Evolutionary conservation across 257 asterid species (phyloP).

Genomic region (Plantago ovata): DNA sequence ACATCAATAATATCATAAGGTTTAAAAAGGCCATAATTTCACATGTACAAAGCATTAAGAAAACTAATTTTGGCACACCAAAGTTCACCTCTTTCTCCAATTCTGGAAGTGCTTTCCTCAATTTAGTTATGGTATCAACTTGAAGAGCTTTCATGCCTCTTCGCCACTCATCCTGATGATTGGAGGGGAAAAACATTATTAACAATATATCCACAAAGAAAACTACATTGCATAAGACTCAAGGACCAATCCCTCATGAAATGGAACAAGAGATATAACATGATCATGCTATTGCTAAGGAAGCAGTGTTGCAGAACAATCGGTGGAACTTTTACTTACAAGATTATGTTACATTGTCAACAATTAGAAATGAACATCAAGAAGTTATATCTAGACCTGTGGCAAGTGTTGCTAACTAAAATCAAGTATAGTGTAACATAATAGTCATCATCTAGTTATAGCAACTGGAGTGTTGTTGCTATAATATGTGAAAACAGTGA

Average conservation of each 20-base stretch:
- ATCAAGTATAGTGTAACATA: no score
- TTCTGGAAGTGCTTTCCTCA: conserved; percentile 76
- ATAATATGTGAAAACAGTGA: no score
- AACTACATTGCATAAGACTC: background rate
- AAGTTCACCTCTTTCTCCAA: conserved; percentile 68
- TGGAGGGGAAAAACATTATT: conserved; percentile 6
- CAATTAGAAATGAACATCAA: no score
- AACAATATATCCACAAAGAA: background rate
- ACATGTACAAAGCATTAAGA: conserved; percentile 12
- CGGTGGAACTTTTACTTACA: no score
- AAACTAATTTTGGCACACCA: background rate
- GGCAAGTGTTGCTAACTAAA: no score
- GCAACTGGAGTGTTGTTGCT: no score
- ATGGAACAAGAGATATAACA: conserved; percentile 10
- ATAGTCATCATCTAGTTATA: no score
- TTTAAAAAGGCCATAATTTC: conserved; percentile 12
- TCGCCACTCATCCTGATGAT: conserved; percentile 79
- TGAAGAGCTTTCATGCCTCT: conserved; percentile 72
- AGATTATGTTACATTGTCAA: no score
- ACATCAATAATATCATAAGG: conserved; percentile 19
- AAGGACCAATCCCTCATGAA: background rate
- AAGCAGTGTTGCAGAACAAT: no score
- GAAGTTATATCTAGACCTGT: no score
- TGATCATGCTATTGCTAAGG: background rate
- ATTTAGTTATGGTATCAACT: conserved; percentile 59